phyloP scores from a whole-genome alignment of 2,329 filamentous ascomycete genomes.

The Chlorencoelia australis region DNA sequence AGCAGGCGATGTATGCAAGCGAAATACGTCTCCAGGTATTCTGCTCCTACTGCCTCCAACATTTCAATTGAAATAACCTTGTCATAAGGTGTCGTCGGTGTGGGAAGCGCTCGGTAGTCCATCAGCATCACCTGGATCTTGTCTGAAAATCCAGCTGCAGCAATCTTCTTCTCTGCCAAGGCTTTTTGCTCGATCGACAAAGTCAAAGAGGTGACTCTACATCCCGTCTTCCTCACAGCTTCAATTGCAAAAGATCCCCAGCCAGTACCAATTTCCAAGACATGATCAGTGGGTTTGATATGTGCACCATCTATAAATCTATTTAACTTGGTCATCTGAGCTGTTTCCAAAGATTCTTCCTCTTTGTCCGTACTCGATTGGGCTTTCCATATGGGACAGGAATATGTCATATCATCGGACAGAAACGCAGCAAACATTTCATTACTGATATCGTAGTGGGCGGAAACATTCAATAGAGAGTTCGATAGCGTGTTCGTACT shows the following conservation, averaged over 20 bases:
- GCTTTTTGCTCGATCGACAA: slow-evolving; percentile 59
- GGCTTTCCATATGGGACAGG: slow-evolving; percentile 55
- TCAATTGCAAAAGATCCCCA: slow-evolving; percentile 68
- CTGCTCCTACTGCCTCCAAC: slow-evolving; percentile 62
- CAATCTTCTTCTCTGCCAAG: slow-evolving; percentile 55
- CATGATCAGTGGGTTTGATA: slow-evolving; percentile 55
- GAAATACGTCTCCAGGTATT: slow-evolving; percentile 61
- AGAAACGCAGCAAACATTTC: slow-evolving; percentile 67
- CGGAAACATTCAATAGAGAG: slow-evolving; percentile 54
- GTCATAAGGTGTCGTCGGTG: slow-evolving; percentile 48
- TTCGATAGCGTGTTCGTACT: slow-evolving; percentile 48
- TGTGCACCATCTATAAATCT: slow-evolving; percentile 55
- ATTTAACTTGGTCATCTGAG: slow-evolving; percentile 57
- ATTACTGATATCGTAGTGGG: slow-evolving; percentile 69
- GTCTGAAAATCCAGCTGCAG: slow-evolving; percentile 46
- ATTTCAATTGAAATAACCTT: slow-evolving; percentile 70
- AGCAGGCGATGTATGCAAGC: slow-evolving; percentile 50
- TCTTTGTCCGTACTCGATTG: slow-evolving; percentile 30
- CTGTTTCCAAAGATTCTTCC: slow-evolving; percentile 50
- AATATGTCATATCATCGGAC: slow-evolving; percentile 69
- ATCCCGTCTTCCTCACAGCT: slow-evolving; percentile 55
- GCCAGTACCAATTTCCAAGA: slow-evolving; percentile 66
- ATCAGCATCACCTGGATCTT: slow-evolving; percentile 54
- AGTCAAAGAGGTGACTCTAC: slow-evolving; percentile 58
- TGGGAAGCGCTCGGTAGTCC: slow-evolving; percentile 56